Percentiles rank a stretch among this genome's conserved stretches.
These are phyloP conservation scores for Coix lacrymajobi DNA, from an alignment of 176 grass and related monocot species.

Conservation along the genomic window DNA sequence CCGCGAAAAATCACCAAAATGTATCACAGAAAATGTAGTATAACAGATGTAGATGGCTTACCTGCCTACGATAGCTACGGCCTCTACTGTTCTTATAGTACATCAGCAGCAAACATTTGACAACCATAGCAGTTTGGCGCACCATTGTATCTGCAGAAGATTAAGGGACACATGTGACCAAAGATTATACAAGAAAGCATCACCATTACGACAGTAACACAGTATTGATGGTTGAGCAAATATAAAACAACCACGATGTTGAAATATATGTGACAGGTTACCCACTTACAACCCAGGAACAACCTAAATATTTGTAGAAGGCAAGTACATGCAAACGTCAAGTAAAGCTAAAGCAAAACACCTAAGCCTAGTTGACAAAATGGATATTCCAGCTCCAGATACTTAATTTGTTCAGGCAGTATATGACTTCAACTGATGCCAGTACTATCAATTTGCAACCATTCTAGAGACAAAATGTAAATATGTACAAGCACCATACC, in stretches of 20 bases:
- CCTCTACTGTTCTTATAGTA: conserved; percentile 92
- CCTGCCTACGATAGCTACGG: conserved; percentile 88
- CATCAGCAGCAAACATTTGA: conserved; percentile 86
- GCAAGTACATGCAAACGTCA: background rate
- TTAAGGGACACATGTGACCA: background rate
- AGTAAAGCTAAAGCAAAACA: background rate
- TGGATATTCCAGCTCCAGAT: background rate
- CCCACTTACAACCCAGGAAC: background rate
- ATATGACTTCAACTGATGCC: background rate
- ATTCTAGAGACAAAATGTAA: background rate
- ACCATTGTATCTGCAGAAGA: conserved; percentile 79
- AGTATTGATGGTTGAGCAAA: background rate
- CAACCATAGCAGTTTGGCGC: conserved; percentile 88
- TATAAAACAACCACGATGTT: background rate
- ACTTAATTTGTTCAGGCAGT: conserved; percentile 7
- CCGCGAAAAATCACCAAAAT: conserved; percentile 4
- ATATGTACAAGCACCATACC: conserved; percentile 43
- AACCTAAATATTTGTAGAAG: background rate
- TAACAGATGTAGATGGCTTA: conserved; percentile 19
- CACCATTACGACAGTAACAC: background rate
- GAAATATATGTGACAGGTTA: background rate
- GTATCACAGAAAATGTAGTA: background rate
- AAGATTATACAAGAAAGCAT: background rate
- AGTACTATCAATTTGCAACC: background rate
- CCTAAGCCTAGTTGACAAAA: background rate